Evolutionary conservation across 1,284 basidiomycete genomes (phyloP).

Genomic region (Tausonia pullulans): DNA sequence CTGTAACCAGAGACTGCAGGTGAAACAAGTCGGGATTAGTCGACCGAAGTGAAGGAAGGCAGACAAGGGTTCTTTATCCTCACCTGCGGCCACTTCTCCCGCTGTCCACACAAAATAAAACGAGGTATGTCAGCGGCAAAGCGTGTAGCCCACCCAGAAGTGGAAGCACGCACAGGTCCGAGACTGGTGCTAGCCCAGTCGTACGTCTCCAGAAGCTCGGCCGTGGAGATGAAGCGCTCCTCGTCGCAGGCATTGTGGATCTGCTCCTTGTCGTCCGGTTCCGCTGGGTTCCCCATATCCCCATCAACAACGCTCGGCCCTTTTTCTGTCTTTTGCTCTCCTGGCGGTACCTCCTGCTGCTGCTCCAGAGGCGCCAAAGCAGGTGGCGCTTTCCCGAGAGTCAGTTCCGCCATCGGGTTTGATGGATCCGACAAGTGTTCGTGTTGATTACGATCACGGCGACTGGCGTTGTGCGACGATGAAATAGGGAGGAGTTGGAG

Average conservation of each 20-base stretch:
- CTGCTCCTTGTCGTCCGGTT: not conserved
- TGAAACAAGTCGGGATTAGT: too few relatives aligned
- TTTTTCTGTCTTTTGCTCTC: not conserved
- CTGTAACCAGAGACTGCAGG: not conserved
- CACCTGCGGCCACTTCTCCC: not conserved
- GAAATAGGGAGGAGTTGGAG: too few relatives aligned
- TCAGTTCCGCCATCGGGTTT: too few relatives aligned
- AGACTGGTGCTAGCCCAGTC: constrained; percentile 5
- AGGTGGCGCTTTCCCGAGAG: too few relatives aligned
- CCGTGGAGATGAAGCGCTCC: not conserved
- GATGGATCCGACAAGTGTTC: too few relatives aligned
- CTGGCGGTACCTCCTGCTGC: not conserved
- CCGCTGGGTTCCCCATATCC: not conserved
- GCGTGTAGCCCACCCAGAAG: not conserved
- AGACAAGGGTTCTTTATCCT: too few relatives aligned
- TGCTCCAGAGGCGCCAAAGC: not conserved
- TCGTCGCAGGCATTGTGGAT: not conserved
- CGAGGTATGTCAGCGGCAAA: not conserved
- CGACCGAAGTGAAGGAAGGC: too few relatives aligned
- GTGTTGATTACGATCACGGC: too few relatives aligned
- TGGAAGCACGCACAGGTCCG: not conserved
- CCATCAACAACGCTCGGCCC: not conserved
- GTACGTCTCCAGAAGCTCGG: not conserved
- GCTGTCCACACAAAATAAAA: not conserved
- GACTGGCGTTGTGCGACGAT: too few relatives aligned